Evolutionary conservation across 352 stramenopile species (phyloP), one percentile per base, ranked within the genome.

Genomic region (Phytophthora quininea): DNA sequence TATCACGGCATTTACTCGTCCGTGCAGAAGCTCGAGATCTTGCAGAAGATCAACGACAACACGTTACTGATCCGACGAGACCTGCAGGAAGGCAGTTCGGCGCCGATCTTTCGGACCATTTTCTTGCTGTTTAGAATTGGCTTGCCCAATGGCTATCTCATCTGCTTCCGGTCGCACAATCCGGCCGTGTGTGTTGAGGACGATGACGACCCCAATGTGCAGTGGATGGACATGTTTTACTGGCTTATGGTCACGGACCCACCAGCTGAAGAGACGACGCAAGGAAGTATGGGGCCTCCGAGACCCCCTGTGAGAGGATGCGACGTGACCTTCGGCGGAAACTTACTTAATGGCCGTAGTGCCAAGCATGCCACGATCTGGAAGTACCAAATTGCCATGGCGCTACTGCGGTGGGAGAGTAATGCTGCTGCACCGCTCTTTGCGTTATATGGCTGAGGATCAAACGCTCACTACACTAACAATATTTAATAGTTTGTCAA

Each of bases 351-450:
- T 59, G 68, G 82, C 42, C 70, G 73, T 47, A 91, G 83, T 51
- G 67, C 76, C 12, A 73, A 89, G 58, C 81, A 92, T 51, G 85
- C 85, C 10, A 83, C 73, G 6, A 78, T 79, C 14, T 93, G 85
- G 85, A 93, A 91, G 64, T 93, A 93, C 69, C 81, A 93, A 70
- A 91, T 93, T 64, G 83, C 83, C 12, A 91, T 93, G 79, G 78
- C 85, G 35, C 65, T 91, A 32, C 62, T 93, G 58, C 72, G 85
- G 19, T 93, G 85, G 85, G 85, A 93, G 64, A 93, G 85, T 66
- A 93, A 91, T 65, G 82, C 85, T 49, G 82, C 88, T 8, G 83
- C 85, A 53, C 83, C 83, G 46, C 74, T 93, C 5, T 93, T 93
- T 31, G 74, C 78, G 33, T 75, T 92, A 19, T 84, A 82, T 51